These are phyloP conservation scores for Irineochytrium annulatum DNA, from an alignment of 192 early-diverging fungal species.

Conservation along the genomic window DNA sequence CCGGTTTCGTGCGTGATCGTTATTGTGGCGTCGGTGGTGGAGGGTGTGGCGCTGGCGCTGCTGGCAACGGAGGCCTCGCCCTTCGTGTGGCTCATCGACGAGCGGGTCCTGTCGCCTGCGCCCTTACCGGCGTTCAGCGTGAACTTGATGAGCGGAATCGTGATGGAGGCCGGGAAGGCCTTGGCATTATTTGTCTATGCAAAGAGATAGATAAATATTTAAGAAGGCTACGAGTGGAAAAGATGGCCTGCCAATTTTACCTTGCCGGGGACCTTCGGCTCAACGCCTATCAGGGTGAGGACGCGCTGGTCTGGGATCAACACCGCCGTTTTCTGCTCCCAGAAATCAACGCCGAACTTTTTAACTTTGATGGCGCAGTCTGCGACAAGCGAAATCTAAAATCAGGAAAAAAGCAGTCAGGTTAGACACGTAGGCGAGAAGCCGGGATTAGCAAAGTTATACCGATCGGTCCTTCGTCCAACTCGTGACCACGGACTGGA, in stretches of 20 bases:
- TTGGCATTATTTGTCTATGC: background rate
- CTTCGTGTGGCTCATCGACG: background rate
- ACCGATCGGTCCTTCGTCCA: no score
- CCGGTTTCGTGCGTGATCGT: background rate
- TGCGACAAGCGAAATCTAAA: background rate
- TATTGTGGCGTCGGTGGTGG: background rate
- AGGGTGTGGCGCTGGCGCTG: background rate
- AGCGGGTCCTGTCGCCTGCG: background rate
- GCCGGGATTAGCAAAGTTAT: no score
- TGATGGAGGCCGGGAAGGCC: background rate
- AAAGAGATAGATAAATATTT: background rate
- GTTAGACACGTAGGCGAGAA: background rate
- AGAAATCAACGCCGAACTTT: constrained; percentile 2
- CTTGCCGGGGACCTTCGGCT: background rate
- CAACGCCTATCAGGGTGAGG: background rate
- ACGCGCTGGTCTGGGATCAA: background rate
- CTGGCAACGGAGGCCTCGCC: background rate
- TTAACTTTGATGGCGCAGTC: background rate
- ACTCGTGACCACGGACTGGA: no score
- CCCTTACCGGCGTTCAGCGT: background rate
- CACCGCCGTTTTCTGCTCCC: background rate
- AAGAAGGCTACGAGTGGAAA: background rate
- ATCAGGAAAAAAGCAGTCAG: background rate
- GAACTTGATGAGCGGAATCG: background rate
- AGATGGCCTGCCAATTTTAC: background rate